Base-by-base conservation (phyloP, 2,329 filamentous ascomycete genomes). In the Neoscytalidium dimidiatum region DNA sequence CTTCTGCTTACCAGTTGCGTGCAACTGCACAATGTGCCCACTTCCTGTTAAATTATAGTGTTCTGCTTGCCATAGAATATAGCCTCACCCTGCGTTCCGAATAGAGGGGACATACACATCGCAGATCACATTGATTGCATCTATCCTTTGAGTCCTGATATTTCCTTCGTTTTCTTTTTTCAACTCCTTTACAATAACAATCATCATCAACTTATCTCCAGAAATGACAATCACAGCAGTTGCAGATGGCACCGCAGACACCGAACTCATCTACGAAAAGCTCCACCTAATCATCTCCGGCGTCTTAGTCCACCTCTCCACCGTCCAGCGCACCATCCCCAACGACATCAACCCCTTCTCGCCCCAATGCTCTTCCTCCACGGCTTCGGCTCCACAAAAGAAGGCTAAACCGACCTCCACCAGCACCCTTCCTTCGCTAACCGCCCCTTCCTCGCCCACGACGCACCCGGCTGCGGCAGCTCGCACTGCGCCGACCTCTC, bases 361-460 rank as follows among this genome's bases (percentile, higher is more conserved):
- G 53, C 38, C 46, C 68, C 71, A 1, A 68, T 70, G 6, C 8
- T 72, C 2, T 72, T 73, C 56, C 66, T 72, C 13, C 71, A 73
- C 23, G 71, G 72, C 14, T 72, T 69, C 49, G 71, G 71, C 13
- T 68, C 69, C 51, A 69, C 68, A 2, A 73, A 73, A 49, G 71
- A 73, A 67, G 71, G 72, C 61, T 71, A 69, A 38, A 35, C 65
- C 49, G 72, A 73, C 58, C 67, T 71, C 14, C 48, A 7, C 21
- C 46, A 70, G 21, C 56, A 71, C 19, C 41, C 67, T 3, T 44
- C 66, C n/a, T 68, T 72, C 8, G 11, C 38, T 3, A 29, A 48
- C 1, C 63, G 67, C 1, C 44, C 68, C 6, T 70, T 71, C 63
- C 61, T 73, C 3, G 68, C 68, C 14, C 71, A 71, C 46, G 70